Conservation (phyloP, 495 filamentous ascomycete species). For the Cercophora scortea region DNA sequence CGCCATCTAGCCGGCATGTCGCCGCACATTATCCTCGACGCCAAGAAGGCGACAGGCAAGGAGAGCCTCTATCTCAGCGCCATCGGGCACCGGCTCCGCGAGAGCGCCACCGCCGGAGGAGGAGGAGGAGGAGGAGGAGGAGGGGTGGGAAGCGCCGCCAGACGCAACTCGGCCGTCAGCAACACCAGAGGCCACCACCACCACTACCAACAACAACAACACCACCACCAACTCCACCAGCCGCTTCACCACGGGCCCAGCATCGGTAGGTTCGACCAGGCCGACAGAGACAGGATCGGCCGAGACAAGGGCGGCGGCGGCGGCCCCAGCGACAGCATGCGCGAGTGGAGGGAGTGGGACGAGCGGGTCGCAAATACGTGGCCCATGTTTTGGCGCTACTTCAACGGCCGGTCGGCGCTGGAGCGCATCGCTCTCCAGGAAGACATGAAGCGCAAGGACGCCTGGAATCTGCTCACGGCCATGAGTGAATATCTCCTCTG, state of each 20-base stretch:
- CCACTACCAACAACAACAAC: neutral
- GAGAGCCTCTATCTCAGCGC: constrained; percentile 69
- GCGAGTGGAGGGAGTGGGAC: constrained; percentile 24
- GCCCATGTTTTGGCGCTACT: constrained; percentile 63
- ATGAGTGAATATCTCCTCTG: constrained; percentile 52
- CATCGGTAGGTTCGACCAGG: neutral
- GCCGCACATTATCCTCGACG: constrained; percentile 47
- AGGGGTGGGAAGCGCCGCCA: neutral
- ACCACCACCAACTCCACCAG: no score
- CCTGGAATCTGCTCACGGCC: constrained; percentile 57
- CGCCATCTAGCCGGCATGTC: constrained; percentile 36
- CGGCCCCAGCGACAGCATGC: neutral
- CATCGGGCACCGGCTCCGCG: constrained; percentile 52
- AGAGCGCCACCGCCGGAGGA: neutral
- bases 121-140: no score
- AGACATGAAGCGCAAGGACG: constrained; percentile 74
- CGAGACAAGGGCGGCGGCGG: neutral
- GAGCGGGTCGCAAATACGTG: constrained; percentile 39
- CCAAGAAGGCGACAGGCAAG: constrained; percentile 47
- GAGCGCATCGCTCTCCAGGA: constrained; percentile 81
- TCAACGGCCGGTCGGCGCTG: constrained; percentile 78
- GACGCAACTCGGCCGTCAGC: neutral
- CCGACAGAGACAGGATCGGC: neutral
- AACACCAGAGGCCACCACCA: neutral
- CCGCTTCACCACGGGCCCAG: no score